Conservation (phyloP, 169 alveolate genomes). For the Perkinsus chesapeaki region DNA sequence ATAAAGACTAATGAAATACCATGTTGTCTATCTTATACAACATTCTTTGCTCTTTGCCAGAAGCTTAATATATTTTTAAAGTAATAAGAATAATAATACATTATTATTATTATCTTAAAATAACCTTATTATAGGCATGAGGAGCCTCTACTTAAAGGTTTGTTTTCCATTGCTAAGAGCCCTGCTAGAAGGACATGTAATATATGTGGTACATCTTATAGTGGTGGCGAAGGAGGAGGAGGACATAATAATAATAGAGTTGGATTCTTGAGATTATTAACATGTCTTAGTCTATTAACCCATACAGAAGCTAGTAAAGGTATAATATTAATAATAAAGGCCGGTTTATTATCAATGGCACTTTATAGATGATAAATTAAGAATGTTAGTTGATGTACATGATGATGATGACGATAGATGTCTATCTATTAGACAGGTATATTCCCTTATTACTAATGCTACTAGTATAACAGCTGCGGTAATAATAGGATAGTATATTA, state of each 20-base stretch:
- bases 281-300: not conserved
- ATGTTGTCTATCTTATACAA: not conserved
- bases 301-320: not conserved
- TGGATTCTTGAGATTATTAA: not conserved
- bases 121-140: not conserved
- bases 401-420: not conserved
- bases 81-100: not conserved
- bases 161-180: not conserved
- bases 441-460: not conserved
- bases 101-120: not conserved
- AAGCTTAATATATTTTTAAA: not conserved
- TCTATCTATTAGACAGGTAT: not conserved
- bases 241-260: not conserved
- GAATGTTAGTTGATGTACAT: not conserved
- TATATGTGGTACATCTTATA: not conserved
- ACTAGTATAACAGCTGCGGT: not conserved
- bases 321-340: not conserved
- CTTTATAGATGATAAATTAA: not conserved
- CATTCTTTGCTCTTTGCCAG: not conserved
- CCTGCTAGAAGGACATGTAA: not conserved
- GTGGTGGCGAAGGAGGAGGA: not conserved
- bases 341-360: not conserved
- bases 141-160: not conserved
- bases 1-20: not conserved
- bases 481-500: not conserved